Evolutionary conservation across 495 filamentous ascomycete genomes (phyloP), one percentile per base, ranked within the genome.

Genomic region (Xylaria venustula): DNA sequence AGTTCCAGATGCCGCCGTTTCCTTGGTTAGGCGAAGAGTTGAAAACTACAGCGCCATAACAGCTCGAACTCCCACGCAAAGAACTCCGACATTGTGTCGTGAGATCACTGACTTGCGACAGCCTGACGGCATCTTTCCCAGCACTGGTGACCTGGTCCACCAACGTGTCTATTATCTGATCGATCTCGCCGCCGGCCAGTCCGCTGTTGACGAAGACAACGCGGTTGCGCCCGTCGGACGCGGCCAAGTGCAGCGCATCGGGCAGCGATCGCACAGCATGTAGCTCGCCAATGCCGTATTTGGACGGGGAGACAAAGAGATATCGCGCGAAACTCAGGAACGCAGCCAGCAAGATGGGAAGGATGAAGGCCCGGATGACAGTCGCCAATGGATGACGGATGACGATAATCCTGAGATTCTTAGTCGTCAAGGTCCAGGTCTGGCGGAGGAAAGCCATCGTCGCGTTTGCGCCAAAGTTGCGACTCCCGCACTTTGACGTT

Each of bases 201-300:
- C 89, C 89, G 74, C 84, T 89, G 68, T 93, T 85, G 42, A 94
- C 86, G 62, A 96, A 90, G n/a, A 85, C 87, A n/a, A 96, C 74
- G 17, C 76, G 90, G 44, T 88, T 69, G 55, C 84, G 78, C 7
- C 83, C 81, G 54, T 71, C 73, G 4, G 73, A 77, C 9, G 57
- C 54, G 4, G 85, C 77, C 9, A 69, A 69, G n/a, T 66, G 66
- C 20, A 95, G 71, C 1, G 83, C 89, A 54, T 87, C 71, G 15
- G 74, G 62, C 7, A 95, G 77, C 23, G 83, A 81, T 48, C 84
- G 81, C 42, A 95, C 66, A 1, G 85, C 78, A 11, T 71, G 76
- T 1, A 82, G 64, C 1, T 72, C 61, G 3, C 82, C 86, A 61
- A 95, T 85, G 46, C 92, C 92, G 61, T 80, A 94, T 1, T 75